Evolutionary conservation across 345 rosid genomes (phyloP).

Genomic region (Xanthoceras sorbifolium): DNA sequence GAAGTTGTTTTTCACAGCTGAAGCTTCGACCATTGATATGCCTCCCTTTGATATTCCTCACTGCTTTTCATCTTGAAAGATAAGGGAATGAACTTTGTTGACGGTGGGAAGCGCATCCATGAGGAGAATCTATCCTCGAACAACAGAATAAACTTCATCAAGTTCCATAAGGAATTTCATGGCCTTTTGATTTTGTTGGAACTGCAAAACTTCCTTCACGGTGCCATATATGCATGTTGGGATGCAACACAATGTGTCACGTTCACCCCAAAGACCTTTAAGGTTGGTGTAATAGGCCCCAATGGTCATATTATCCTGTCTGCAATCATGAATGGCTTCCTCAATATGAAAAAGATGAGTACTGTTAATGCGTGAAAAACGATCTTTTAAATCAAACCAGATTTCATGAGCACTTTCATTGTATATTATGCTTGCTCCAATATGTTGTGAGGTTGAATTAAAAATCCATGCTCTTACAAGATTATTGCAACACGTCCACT

Average conservation of each 20-base stretch:
- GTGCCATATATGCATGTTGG: not conserved
- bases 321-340: not conserved
- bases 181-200: not conserved
- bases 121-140: not conserved
- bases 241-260: not conserved
- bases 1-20: not conserved
- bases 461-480: constrained; percentile 9
- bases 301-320: not conserved
- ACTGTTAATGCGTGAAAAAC: not conserved
- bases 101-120: not conserved
- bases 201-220: not conserved
- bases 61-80: not conserved
- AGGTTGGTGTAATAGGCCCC: not conserved
- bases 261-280: not conserved
- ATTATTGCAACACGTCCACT: not conserved
- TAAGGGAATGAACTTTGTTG: not conserved
- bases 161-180: not conserved
- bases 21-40: not conserved
- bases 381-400: not conserved
- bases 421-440: not conserved
- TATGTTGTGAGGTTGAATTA: not conserved
- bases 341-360: not conserved
- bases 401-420: not conserved
- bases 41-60: not conserved
- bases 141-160: not conserved